Percentiles rank a stretch among this genome's conserved stretches.
Conservation (phyloP, 169 alveolate genomes). For the Eimeria acervulina region DNA sequence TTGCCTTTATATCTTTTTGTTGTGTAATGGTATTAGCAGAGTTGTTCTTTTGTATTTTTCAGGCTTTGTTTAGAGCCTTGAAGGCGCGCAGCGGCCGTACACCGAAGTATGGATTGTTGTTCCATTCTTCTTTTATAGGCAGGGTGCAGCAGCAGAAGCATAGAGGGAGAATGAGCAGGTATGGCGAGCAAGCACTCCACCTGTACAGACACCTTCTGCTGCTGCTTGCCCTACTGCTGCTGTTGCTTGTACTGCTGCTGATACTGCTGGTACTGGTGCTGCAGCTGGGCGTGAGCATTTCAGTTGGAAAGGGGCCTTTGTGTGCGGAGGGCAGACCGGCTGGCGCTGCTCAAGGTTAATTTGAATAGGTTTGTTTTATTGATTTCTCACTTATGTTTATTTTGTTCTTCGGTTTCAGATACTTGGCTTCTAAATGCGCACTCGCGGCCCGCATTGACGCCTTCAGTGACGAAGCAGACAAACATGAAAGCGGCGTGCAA, state of each 20-base stretch:
- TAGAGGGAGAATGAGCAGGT: constrained; percentile 91
- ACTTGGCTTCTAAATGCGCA: constrained; percentile 98
- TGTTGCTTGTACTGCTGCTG: no score
- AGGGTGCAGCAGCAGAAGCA: constrained; percentile 96
- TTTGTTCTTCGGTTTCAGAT: constrained; percentile 89
- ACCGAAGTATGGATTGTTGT: constrained; percentile 99
- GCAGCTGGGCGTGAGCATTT: background rate
- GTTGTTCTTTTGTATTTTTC: constrained; percentile 90
- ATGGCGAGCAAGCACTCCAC: background rate
- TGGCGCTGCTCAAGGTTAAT: no score
- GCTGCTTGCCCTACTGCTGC: background rate
- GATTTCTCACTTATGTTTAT: background rate
- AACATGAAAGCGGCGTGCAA: background rate
- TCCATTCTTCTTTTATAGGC: constrained; percentile 98
- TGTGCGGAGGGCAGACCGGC: no score
- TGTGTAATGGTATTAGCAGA: background rate
- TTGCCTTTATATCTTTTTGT: no score
- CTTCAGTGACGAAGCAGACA: constrained; percentile 88
- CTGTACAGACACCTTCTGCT: constrained; percentile 6
- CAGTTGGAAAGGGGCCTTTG: no score
- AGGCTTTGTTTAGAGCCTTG: constrained; percentile 98
- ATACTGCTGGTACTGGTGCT: background rate
- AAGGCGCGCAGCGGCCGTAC: constrained; percentile 97
- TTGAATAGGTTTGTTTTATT: background rate
- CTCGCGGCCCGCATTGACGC: constrained; percentile 98